phyloP scores from a whole-genome alignment of 2,329 filamentous ascomycete species.

The Colletotrichum eremochloae region DNA sequence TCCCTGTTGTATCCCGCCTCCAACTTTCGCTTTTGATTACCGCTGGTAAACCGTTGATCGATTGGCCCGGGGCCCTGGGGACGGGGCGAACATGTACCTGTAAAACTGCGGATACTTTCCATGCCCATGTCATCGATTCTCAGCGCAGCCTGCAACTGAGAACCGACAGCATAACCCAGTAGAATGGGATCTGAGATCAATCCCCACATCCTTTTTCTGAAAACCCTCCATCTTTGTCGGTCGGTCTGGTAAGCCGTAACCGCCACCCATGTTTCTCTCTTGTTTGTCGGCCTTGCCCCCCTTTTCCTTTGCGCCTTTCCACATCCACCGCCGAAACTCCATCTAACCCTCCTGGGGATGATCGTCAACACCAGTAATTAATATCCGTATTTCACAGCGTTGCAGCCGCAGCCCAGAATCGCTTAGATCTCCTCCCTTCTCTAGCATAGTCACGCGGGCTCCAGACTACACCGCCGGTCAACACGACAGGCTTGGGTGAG shows the following conservation, averaged over 20 bases:
- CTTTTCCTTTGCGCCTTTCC: slow-evolving; percentile 5
- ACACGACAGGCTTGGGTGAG: too few species aligned
- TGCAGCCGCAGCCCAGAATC: slow-evolving; percentile 3
- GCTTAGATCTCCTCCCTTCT: background rate
- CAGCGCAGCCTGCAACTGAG: background rate
- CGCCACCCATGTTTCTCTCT: slow-evolving; percentile 9
- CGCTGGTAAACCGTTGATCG: slow-evolving; percentile 36
- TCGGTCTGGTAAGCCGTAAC: background rate
- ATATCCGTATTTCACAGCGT: slow-evolving; percentile 20
- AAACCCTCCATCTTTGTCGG: slow-evolving; percentile 4
- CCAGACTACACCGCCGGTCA: too few species aligned
- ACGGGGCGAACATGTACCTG: slow-evolving; percentile 23
- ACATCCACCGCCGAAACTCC: slow-evolving; percentile 12
- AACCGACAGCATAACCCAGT: slow-evolving; percentile 1
- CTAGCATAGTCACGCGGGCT: too few species aligned
- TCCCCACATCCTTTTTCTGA: slow-evolving; percentile 22
- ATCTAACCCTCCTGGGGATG: slow-evolving; percentile 18
- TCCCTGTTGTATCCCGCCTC: slow-evolving; percentile 11
- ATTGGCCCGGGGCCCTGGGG: slow-evolving; percentile 27
- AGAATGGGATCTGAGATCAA: slow-evolving; percentile 31
- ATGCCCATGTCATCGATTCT: slow-evolving; percentile 21
- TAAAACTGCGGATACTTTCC: background rate
- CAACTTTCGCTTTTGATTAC: slow-evolving; percentile 17
- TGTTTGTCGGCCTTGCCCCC: background rate
- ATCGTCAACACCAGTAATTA: slow-evolving; percentile 27